Conservation (phyloP, 306 rosid species). For the Quercus wislizeni region DNA sequence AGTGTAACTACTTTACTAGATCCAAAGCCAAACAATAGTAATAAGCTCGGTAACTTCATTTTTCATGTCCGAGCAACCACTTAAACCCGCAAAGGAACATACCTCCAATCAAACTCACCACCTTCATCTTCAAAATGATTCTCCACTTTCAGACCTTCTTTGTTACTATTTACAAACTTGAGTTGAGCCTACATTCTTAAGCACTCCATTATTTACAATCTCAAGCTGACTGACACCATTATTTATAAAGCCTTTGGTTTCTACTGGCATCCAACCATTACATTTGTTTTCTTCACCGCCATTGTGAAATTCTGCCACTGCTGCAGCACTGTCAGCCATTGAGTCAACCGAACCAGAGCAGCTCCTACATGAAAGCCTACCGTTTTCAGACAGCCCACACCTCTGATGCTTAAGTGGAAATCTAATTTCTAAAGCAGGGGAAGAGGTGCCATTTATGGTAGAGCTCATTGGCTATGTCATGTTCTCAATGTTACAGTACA, state of each 20-base stretch:
- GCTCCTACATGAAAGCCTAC: slow-evolving; percentile 42
- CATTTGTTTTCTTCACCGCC: slow-evolving; percentile 46
- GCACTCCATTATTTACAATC: slow-evolving; percentile 81
- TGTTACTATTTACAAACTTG: slow-evolving; percentile 66
- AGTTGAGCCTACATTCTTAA: slow-evolving; percentile 59
- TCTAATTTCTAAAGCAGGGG: slow-evolving; percentile 22
- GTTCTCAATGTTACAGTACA: not conserved
- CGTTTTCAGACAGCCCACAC: slow-evolving; percentile 40
- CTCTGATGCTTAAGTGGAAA: slow-evolving; percentile 36
- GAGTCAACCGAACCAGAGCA: slow-evolving; percentile 36
- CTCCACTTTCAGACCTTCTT: too few relatives aligned
- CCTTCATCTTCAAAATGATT: too few relatives aligned
- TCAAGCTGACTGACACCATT: slow-evolving; percentile 53
- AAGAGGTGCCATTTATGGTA: too few relatives aligned
- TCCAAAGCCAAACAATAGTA: not conserved
- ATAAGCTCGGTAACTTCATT: too few relatives aligned
- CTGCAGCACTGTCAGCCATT: slow-evolving; percentile 21
- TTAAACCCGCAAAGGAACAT: too few relatives aligned
- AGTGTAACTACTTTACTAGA: not conserved
- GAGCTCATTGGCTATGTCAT: not conserved
- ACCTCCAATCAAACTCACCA: too few relatives aligned
- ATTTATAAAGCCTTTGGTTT: slow-evolving; percentile 55
- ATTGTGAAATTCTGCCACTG: slow-evolving; percentile 28
- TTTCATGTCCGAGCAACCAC: too few relatives aligned
- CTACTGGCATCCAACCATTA: slow-evolving; percentile 35